These are phyloP conservation scores for Emydomyces testavorans DNA, from an alignment of 2,329 filamentous ascomycete species.

Conservation along the genomic window DNA sequence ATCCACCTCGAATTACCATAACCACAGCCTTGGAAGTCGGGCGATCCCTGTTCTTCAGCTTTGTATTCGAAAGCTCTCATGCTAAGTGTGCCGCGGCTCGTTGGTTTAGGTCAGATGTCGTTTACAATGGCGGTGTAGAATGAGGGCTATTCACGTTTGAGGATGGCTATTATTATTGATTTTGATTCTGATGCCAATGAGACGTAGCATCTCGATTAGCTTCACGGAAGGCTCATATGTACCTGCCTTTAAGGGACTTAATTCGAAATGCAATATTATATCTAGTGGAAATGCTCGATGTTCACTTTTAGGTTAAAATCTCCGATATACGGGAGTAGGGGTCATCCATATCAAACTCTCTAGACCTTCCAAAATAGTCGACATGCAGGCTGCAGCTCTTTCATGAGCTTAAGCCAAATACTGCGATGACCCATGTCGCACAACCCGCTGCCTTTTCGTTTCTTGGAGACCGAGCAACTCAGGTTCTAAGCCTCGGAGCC, in stretches of 20 bases:
- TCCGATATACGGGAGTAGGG: too few species aligned
- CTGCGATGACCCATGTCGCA: background rate
- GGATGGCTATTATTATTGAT: background rate
- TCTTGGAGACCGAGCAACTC: conserved; percentile 3
- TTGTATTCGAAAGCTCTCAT: background rate
- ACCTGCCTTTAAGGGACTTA: too few species aligned
- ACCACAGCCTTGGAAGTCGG: too few species aligned
- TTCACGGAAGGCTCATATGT: too few species aligned
- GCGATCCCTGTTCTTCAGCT: background rate
- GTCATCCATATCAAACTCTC: too few species aligned
- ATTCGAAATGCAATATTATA: too few species aligned
- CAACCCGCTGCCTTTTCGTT: background rate
- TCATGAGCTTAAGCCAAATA: background rate
- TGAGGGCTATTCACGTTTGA: background rate
- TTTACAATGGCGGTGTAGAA: background rate
- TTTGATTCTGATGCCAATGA: background rate
- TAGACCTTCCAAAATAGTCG: too few species aligned
- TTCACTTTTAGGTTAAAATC: too few species aligned
- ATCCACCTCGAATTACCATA: too few species aligned
- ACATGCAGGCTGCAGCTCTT: background rate
- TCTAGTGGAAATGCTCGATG: too few species aligned
- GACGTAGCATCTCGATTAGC: background rate
- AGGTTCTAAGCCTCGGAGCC: conserved; percentile 5
- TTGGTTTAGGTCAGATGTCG: background rate
- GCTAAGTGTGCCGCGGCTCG: background rate